Base-by-base conservation (phyloP, 208 protist genomes). In the Crithidia fasciculata region DNA sequence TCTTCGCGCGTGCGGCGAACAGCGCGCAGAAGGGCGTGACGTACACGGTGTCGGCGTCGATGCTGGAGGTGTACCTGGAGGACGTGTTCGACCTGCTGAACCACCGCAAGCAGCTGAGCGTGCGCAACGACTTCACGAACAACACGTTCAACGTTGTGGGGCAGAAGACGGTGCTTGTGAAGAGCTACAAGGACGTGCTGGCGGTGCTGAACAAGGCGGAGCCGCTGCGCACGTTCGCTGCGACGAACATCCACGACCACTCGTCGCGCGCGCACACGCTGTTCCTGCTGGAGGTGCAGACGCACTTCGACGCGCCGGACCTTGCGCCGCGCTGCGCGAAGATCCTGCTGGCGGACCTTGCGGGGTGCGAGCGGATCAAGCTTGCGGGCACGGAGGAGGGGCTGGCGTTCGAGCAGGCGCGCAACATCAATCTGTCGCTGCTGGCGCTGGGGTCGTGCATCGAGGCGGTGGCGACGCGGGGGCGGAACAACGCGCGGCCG, bases 31-130 rank as follows among this genome's bases (percentile, higher is more conserved):
- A 87, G 74, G 88, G 88, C 37, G 78, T 91, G 47, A 78, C 61
- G 69, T 90, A 90, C 76, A 84, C 82, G 53, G 80, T 93, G 49
- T 70, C 65, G 13, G 88, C 73, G 18, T 97, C 89, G 16, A 98
- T 98, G 87, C 70, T 99, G 55, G 97, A 99, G 79, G 95, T 99
- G 39, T 99, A 99, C 85, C 93, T 98, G 69, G 98, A 99, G 69
- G 86, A 95, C 65, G 93, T 99, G 47, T 88, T 94, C 50, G 98
- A 99, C 79, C 74, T 99, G 49, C 82, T 99, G 5, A 91, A 98
- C 67, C 72, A 95, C 60, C 80, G 91, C 68, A 86, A 84, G 74
- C 43, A 82, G 59, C 83, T 99, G 45, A 86, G 84, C 44, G 82
- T 98, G 15, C 87, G 91, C 19, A 97, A 97, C 65, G 85, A 97